These are phyloP conservation scores for Phalaenopsis hybrid DNA, from an alignment of 116 monocot genomes.

Conservation along the genomic window DNA sequence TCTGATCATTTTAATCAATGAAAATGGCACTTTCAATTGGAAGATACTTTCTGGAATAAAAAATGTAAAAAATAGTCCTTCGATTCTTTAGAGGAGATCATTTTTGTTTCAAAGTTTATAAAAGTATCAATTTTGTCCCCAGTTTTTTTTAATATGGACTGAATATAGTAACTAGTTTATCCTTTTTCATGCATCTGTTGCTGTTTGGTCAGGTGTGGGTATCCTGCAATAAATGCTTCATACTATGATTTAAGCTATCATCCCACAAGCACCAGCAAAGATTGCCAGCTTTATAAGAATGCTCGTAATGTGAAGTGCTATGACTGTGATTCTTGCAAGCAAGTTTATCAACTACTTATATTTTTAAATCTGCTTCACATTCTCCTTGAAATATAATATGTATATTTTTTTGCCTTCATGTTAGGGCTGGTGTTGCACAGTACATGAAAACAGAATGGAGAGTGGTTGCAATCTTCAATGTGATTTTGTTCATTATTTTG, in stretches of 20 bases:
- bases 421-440: constrained; percentile 94
- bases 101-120: not conserved
- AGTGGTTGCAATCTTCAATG: constrained; percentile 84
- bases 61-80: not conserved
- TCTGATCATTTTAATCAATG: not conserved
- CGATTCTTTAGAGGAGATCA: too few species aligned
- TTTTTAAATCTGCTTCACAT: not conserved
- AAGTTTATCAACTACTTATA: constrained; percentile 22
- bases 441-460: constrained; percentile 90
- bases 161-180: not conserved
- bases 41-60: not conserved
- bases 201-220: constrained; percentile 68
- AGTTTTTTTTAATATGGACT: too few species aligned
- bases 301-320: constrained; percentile 61
- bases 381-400: not conserved
- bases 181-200: not conserved
- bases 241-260: constrained; percentile 93
- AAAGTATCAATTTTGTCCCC: too few species aligned
- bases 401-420: constrained; percentile 4
- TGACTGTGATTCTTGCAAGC: constrained; percentile 94
- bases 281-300: constrained; percentile 93
- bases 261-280: constrained; percentile 67
- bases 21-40: not conserved
- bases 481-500: constrained; percentile 70
- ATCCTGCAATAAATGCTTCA: constrained; percentile 79